Percentiles rank a stretch among this genome's conserved stretches.
Conservation (phyloP, 805 yeast genomes). For the Phaffomyces antillensis region DNA sequence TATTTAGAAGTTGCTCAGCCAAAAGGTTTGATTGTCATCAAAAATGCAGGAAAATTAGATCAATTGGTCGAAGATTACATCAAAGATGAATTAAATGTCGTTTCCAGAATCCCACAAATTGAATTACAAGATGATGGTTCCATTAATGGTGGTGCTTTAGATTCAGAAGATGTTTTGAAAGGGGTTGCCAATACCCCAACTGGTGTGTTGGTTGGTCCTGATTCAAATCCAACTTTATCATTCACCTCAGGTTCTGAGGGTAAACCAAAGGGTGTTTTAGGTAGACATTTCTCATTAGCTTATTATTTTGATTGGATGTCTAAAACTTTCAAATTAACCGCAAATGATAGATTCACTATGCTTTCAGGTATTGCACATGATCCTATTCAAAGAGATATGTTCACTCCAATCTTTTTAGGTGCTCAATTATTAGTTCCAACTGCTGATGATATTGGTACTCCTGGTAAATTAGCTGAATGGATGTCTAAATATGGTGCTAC, state of each 20-base stretch:
- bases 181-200: slow-evolving; percentile 51
- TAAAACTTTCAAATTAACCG: slow-evolving; percentile 66
- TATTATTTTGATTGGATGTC: slow-evolving; percentile 99
- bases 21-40: slow-evolving; percentile 78
- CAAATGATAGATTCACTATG: slow-evolving; percentile 90
- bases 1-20: slow-evolving; percentile 94
- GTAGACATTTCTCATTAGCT: slow-evolving; percentile 94
- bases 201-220: slow-evolving; percentile 94
- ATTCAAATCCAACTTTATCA: slow-evolving; percentile 91
- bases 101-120: slow-evolving; percentile 69
- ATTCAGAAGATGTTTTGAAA: slow-evolving; percentile 33
- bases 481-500: slow-evolving; percentile 87
- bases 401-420: slow-evolving; percentile 94
- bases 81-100: slow-evolving; percentile 59
- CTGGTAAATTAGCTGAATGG: slow-evolving; percentile 97
- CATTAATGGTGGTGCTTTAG: slow-evolving; percentile 48
- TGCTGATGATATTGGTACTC: slow-evolving; percentile 96
- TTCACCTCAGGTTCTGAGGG: slow-evolving; percentile 99
- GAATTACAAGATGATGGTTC: slow-evolving; percentile 73
- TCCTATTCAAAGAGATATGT: slow-evolving; percentile 98
- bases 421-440: slow-evolving; percentile 92
- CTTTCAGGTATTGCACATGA: slow-evolving; percentile 98
- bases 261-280: slow-evolving; percentile 96
- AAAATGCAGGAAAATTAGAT: slow-evolving; percentile 82
- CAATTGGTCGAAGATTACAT: slow-evolving; percentile 75